phyloP scores from a whole-genome alignment of 345 rosid genomes.

The Hirschfeldia incana region DNA sequence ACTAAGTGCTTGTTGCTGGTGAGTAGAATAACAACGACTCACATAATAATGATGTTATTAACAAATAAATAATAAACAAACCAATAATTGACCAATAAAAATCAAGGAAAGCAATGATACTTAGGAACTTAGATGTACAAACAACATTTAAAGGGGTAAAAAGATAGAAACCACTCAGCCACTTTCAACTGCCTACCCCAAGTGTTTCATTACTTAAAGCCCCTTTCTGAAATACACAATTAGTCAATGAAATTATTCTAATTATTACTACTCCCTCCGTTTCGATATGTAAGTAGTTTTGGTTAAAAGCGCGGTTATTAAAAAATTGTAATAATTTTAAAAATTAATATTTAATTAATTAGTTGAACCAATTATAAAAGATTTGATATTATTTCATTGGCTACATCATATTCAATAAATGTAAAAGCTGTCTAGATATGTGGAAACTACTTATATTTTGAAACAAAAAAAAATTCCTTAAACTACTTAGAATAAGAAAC shows the following conservation, averaged over 20 bases:
- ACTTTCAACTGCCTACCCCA: slow-evolving; percentile 41
- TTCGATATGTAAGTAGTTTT: too few relatives aligned
- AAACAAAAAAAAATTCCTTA: too few relatives aligned
- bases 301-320: too few relatives aligned
- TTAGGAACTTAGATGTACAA: neutral
- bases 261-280: too few relatives aligned
- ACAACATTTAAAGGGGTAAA: slow-evolving; percentile 2
- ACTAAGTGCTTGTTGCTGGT: slow-evolving; percentile 40
- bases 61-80: slow-evolving; percentile 10
- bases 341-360: too few relatives aligned
- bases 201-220: slow-evolving; percentile 28
- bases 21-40: slow-evolving; percentile 37
- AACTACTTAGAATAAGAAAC: too few relatives aligned
- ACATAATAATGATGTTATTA: slow-evolving; percentile 15
- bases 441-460: too few relatives aligned
- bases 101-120: neutral
- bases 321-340: too few relatives aligned
- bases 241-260: neutral
- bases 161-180: slow-evolving; percentile 38
- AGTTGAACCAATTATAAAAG: too few relatives aligned
- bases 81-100: slow-evolving; percentile 8
- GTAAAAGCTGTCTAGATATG: too few relatives aligned
- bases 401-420: too few relatives aligned
- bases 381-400: too few relatives aligned
- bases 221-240: slow-evolving; percentile 6